Evolutionary conservation across 768 basidiomycete species (phyloP), one percentile per base, ranked within the genome.

Genomic region (Nidularia pulvinata): DNA sequence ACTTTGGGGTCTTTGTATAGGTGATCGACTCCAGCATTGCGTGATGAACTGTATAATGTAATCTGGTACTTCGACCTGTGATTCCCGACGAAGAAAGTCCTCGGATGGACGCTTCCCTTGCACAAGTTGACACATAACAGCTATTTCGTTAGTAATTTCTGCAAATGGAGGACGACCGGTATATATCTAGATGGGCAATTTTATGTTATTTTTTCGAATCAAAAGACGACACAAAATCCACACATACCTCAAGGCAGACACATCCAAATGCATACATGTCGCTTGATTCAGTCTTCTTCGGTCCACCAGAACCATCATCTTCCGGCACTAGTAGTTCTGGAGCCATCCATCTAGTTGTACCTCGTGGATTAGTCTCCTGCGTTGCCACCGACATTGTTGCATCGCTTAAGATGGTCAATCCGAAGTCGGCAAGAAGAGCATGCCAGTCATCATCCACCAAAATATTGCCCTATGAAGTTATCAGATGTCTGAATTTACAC

Each of bases 211-310:
- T 33, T 7, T 7, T 3, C 22, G 4, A 13, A 14, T 25, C 5
- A 5, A 32, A 13, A 4, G 32, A 9, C 25, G 46, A 2, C 44
- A 30, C 5, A 13, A 11, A 42, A 3, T 30, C 4, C 2, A 30
- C 4, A 54, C 50, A 22, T 5, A 68, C 64, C 60, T 68, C 63
- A 16, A 62, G 53, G 44, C 55, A 55, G 14, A 66, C 61, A 53
- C 66, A 68, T 6, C 55, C 67, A 49, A 64, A 66, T 6, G 67
- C 62, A 51, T 66, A 70, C 6, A 68, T 58, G 52, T 70, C 69
- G 39, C 56, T 64, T 5, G 57, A 55, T 22, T 52, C 32, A 10
- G 62, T 66, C 22, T 62, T 47, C 11, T 34, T 14, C 32, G 57
- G 58, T 13, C 39, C 25, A 33, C 45, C 48, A 9, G 61, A 39